These are phyloP conservation scores for Pelargonium fulgidum DNA, from an alignment of 441 rosid species.

Conservation along the genomic window DNA sequence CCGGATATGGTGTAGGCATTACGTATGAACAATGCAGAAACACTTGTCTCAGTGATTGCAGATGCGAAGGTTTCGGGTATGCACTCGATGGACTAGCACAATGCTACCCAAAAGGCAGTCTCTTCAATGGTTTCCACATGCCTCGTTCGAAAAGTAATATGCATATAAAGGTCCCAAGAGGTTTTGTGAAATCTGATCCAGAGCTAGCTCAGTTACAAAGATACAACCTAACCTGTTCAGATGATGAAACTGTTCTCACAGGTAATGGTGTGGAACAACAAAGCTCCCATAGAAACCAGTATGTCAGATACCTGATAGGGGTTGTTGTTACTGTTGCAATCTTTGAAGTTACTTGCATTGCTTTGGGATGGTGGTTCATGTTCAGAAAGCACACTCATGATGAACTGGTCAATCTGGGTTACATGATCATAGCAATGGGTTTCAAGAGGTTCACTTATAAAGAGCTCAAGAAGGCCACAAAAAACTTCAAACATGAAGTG, in stretches of 20 bases:
- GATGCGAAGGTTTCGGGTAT: constrained; percentile 26
- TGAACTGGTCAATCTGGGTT: constrained; percentile 20
- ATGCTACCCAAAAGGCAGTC: constrained; percentile 19
- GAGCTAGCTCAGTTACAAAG: not conserved
- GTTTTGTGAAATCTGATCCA: constrained; percentile 4
- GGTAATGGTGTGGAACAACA: not conserved
- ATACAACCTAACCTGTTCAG: constrained; percentile 17
- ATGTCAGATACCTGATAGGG: constrained; percentile 18
- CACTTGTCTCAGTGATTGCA: constrained; percentile 25
- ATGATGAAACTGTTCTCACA: constrained; percentile 11
- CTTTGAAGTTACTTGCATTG: constrained; percentile 15
- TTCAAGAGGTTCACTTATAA: constrained; percentile 25
- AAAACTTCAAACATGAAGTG: constrained; percentile 24
- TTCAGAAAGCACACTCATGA: constrained; percentile 17
- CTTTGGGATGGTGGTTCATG: constrained; percentile 22
- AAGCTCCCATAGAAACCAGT: constrained; percentile 12
- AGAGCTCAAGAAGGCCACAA: constrained; percentile 25
- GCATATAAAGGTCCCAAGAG: constrained; percentile 23
- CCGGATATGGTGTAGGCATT: not conserved
- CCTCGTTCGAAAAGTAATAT: constrained; percentile 11
- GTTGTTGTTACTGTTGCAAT: constrained; percentile 16
- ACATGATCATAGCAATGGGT: constrained; percentile 19
- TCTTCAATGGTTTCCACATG: constrained; percentile 16
- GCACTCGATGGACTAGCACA: constrained; percentile 16
- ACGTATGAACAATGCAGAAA: constrained; percentile 20